Conservation (phyloP, 1,139 yeast genomes). For the Taiozyma sp. region DNA sequence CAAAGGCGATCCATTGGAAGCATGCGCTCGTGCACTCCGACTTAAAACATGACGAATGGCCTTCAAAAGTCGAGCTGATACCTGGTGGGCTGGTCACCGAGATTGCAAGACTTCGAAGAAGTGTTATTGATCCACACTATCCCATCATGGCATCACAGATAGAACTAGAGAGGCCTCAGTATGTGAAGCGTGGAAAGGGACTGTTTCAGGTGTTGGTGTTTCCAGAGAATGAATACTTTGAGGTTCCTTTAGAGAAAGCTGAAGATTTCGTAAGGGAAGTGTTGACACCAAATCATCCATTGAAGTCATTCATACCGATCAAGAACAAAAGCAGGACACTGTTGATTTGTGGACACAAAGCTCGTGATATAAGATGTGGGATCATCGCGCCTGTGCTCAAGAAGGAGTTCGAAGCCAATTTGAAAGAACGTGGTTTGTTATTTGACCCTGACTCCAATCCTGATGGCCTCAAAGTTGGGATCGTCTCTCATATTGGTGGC, state of each 20-base stretch:
- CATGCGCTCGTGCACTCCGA: constrained; percentile 49
- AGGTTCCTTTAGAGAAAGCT: constrained; percentile 30
- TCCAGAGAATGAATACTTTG: constrained; percentile 47
- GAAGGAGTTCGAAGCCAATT: constrained; percentile 43
- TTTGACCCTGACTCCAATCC: constrained; percentile 23
- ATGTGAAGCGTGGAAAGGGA: neutral
- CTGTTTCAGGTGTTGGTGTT: constrained; percentile 29
- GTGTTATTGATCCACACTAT: constrained; percentile 34
- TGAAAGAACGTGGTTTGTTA: constrained; percentile 29
- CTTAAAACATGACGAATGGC: constrained; percentile 38
- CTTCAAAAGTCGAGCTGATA: constrained; percentile 47
- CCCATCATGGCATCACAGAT: constrained; percentile 51
- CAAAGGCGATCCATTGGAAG: constrained; percentile 48
- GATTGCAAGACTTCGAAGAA: constrained; percentile 29
- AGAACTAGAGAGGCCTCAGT: constrained; percentile 10
- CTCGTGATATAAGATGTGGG: constrained; percentile 66
- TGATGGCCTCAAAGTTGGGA: constrained; percentile 41
- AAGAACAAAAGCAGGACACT: constrained; percentile 25
- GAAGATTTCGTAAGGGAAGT: constrained; percentile 39
- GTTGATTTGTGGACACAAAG: constrained; percentile 60
- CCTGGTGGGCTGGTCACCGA: constrained; percentile 39
- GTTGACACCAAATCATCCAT: constrained; percentile 29
- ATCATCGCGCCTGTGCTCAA: constrained; percentile 49
- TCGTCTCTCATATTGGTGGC: constrained; percentile 69
- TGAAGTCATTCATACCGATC: constrained; percentile 3